Base-by-base conservation (phyloP, 2,329 filamentous ascomycete genomes). In the Ilyonectria sp. region DNA sequence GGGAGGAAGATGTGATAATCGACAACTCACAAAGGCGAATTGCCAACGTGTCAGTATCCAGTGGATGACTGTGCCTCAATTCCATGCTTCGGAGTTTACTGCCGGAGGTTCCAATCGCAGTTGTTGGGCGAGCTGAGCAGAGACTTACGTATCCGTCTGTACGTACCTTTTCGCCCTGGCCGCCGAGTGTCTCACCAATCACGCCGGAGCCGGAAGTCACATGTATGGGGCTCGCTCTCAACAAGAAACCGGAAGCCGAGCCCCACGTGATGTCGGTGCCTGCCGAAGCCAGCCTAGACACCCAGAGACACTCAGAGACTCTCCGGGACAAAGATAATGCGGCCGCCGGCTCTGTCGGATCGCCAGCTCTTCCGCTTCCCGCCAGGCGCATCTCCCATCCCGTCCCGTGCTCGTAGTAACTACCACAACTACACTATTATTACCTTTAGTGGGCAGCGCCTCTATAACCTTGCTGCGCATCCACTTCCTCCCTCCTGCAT, bases 401-500 rank as follows among this genome's bases (percentile, higher is more conserved):
- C 47, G 64, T 65, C 64, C 65, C 61, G 69, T 75, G 40, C 43
- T 60, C 57, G 35, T 43, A 43, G 21, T 40, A 53, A 57, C 58
- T 70, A 72, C 65, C 73, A 71, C 60, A 65, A 70, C 52, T 67
- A 71, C 64, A 67, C 67, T 69, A 59, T 40, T 69, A 69, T 40
- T 69, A 69, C 66, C 52, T 67, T 69, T 71, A 74, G 70, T 67
- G 72, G 71, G 63, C 71, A 69, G 67, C 68, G 63, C 63, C 59
- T 68, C 60, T 68, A 66, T 59, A 74, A 75, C 74, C 68, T 74
- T 67, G 60, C 70, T 60, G 61, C 69, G 59, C 73, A 75, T 74
- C 73, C 65, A 69, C 73, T 74, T 61, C 71, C 65, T 74, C 63
- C 68, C 56, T 74, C 66, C 63, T 75, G 69, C 71, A 70, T 74